Percentiles rank a stretch among this genome's conserved stretches.
phyloP scores from a whole-genome alignment of 1,139 yeast species.

The Taphrina betulina region DNA sequence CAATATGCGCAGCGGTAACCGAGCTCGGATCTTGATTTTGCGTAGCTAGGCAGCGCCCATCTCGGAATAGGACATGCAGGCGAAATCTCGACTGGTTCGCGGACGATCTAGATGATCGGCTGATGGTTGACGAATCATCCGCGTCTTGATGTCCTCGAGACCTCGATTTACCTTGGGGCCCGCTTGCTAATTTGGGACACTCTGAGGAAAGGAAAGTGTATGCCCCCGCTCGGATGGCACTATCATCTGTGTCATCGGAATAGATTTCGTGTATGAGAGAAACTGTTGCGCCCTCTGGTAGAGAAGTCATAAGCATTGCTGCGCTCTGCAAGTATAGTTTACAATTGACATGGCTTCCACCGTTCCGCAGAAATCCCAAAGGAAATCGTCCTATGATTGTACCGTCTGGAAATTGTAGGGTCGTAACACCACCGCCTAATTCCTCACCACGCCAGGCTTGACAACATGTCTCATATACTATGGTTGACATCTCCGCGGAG shows the following conservation, averaged over 20 bases:
- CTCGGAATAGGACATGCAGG: slow-evolving; percentile 1
- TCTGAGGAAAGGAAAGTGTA: not conserved
- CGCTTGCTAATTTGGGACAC: not conserved
- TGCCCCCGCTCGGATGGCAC: not conserved
- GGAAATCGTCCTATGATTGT: not conserved
- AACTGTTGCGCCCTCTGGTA: not conserved
- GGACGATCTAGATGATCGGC: slow-evolving; percentile 4
- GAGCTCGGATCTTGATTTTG: slow-evolving; percentile 1
- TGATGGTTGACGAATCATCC: not conserved
- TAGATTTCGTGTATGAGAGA: not conserved
- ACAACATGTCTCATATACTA: not conserved
- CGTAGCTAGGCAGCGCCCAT: slow-evolving; percentile 1
- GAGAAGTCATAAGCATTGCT: not conserved
- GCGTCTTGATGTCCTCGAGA: not conserved
- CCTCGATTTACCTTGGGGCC: not conserved
- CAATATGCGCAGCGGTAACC: slow-evolving; percentile 2
- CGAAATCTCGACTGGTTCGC: slow-evolving; percentile 5
- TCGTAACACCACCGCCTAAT: not conserved
- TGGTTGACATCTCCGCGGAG: slow-evolving; percentile 2
- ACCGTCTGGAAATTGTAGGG: not conserved
- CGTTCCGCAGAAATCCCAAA: not conserved
- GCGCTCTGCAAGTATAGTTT: not conserved
- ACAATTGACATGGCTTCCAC: not conserved
- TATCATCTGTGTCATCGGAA: not conserved
- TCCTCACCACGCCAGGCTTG: slow-evolving; percentile 6